These are phyloP conservation scores for Eurotiales sp. DNA, from an alignment of 2,329 filamentous ascomycete species.

Conservation along the genomic window DNA sequence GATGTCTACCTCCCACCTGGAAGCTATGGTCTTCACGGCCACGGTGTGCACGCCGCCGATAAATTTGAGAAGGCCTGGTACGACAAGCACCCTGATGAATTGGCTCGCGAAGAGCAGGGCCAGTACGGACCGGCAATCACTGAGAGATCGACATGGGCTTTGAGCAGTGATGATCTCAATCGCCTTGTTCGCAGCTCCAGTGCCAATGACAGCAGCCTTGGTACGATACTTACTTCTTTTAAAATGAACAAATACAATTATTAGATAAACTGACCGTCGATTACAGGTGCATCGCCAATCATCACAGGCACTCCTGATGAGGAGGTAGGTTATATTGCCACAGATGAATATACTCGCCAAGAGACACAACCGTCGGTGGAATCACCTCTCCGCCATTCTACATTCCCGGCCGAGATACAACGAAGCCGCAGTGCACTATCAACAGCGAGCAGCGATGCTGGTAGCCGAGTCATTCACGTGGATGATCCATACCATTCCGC, in stretches of 20 bases:
- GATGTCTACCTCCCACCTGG: slow-evolving; percentile 73
- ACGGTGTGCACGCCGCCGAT: slow-evolving; percentile 65
- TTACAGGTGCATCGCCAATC: slow-evolving; percentile 59
- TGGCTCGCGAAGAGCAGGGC: slow-evolving; percentile 65
- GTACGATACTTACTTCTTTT: slow-evolving; percentile 37
- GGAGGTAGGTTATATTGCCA: slow-evolving; percentile 82
- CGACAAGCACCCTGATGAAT: slow-evolving; percentile 80
- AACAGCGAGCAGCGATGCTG: slow-evolving; percentile 17
- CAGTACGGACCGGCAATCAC: slow-evolving; percentile 58
- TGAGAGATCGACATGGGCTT: slow-evolving; percentile 68
- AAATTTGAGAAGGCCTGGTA: slow-evolving; percentile 91
- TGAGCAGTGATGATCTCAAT: slow-evolving; percentile 87
- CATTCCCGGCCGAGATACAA: slow-evolving; percentile 48
- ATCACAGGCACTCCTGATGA: slow-evolving; percentile 77
- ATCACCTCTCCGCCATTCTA: slow-evolving; percentile 51
- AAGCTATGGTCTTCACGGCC: slow-evolving; percentile 89
- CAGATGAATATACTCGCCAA: slow-evolving; percentile 76
- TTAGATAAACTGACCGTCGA: slow-evolving; percentile 14
- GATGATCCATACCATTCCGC: slow-evolving; percentile 57
- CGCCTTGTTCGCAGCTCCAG: slow-evolving; percentile 76
- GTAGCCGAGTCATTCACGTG: slow-evolving; percentile 64
- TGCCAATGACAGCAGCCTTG: slow-evolving; percentile 47
- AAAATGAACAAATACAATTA: too few relatives aligned
- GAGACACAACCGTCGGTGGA: slow-evolving; percentile 47
- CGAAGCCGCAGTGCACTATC: slow-evolving; percentile 17